Base-by-base conservation (phyloP, 2,329 filamentous ascomycete species). In the Diaporthe citrichinensis region DNA sequence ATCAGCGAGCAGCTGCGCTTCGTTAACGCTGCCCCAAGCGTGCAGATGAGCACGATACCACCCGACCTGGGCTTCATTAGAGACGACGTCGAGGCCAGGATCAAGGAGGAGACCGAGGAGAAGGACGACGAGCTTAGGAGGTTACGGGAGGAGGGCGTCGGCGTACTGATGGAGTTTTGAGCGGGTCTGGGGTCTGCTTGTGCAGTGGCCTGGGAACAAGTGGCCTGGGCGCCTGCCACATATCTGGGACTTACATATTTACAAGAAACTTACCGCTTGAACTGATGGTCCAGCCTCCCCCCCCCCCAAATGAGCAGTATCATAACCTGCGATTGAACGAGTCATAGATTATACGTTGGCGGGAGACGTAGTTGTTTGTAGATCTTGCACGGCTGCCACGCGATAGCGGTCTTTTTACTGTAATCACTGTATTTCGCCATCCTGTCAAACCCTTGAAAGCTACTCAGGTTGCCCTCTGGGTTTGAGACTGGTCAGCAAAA, bases 1-100 rank as follows among this genome's bases (percentile, higher is more conserved):
- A 92, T 98, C 58, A 91, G 92, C 58, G 95, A 98, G 83, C 96
- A 98, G 84, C 85, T 99, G 78, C 90, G 94, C 36, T 98, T 98
- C 82, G 92, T 98, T 71, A 89, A 94, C 80, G 90, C 92, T 51
- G 95, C 95, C 10, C 97, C 97, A 0, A 98, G 95, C 80, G 95
- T 98, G 39, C 95, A 98, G 83, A 94, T 95, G 85, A 91, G 92
- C 79, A 90, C 92, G 59, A 94, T 98, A 72, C 95, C 95, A 14
- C 93, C 94, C 0, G 94, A 96, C 81, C 88, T 97, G 9, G 88
- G 90, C 25, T 91, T 88, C 57, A 88, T 94, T 15, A 87, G 94
- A 78, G 91, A 93, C 74, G 90, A 94, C 73, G 90, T 94, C 1
- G 94, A 96, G 80, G 88, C 90, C 72, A 86, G 89, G 78, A 83